Evolutionary conservation across 2,329 filamentous ascomycete species (phyloP).

Genomic region (Paramyrothecium sp.): DNA sequence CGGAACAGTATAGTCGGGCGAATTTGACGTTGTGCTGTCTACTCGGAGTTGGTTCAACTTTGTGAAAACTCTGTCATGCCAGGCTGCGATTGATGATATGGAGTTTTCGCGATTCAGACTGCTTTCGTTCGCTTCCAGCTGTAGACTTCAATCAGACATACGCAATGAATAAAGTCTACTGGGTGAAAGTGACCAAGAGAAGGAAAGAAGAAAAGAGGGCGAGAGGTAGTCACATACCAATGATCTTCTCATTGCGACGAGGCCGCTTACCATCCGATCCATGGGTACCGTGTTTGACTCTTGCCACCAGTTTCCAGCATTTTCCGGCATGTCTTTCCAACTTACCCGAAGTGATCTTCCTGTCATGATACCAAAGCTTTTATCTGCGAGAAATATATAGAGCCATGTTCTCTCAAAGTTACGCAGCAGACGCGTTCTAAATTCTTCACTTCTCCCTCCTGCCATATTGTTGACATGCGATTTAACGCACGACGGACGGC

Average conservation of each 20-base stretch:
- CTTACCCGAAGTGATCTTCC: constrained; percentile 8
- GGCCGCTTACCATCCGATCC: constrained; percentile 20
- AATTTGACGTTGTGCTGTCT: neutral
- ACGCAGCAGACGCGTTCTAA: constrained; percentile 6
- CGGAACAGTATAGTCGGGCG: neutral
- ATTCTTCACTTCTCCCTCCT: constrained; percentile 4
- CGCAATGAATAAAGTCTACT: too few relatives aligned
- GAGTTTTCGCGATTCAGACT: constrained; percentile 7
- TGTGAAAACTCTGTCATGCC: constrained; percentile 14
- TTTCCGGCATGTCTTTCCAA: constrained; percentile 11
- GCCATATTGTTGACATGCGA: constrained; percentile 14
- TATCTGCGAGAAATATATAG: constrained; percentile 10
- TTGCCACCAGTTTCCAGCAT: constrained; percentile 9
- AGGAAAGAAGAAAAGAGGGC: neutral
- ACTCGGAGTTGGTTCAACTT: constrained; percentile 1
- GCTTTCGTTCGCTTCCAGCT: constrained; percentile 4
- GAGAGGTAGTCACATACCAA: constrained; percentile 8
- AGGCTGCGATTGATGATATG: constrained; percentile 10
- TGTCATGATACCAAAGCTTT: constrained; percentile 11
- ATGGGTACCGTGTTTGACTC: constrained; percentile 13
- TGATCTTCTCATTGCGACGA: constrained; percentile 15
- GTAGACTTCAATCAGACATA: constrained; percentile 3
- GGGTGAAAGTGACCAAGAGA: too few relatives aligned
- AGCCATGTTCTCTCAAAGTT: constrained; percentile 13
- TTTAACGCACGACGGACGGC: constrained; percentile 12